Base-by-base conservation (phyloP, 805 yeast species). In the Diddensiella caesifluorescens region DNA sequence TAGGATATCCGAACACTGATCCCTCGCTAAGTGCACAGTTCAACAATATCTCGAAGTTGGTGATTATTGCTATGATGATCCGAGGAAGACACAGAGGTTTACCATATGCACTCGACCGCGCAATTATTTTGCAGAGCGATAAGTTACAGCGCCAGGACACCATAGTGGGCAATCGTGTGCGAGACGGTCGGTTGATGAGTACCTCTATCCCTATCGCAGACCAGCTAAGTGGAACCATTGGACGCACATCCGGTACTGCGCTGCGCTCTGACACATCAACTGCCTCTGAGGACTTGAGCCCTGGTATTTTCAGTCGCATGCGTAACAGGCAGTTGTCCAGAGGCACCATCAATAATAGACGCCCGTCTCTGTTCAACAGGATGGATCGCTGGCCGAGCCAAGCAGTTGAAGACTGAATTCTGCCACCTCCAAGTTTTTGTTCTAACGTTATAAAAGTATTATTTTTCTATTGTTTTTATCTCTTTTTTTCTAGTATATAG, bases 11-110 rank as follows among this genome's bases (percentile, higher is more conserved):
- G 0, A 66, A 65, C 35, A 67, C 74, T 2, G 67, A 73, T 47
- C 69, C 87, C 5, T 85, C 97, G 1, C 75, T 92, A 36, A 73
- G 82, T 13, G 87, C 77, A 0, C 75, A 81, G 56, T 86, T 90
- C 59, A 73, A 75, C 16, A 71, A 73, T 0, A 54, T 90, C 5
- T 83, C 95, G 1, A 92, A 92, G 57, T 68, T 92, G 34, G 85
- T 90, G 2, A 79, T 92, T 28, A 79, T 86, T 49, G 90, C 88
- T 4, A 78, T 88, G 82, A 79, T 92, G 83, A 73, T 92, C 34
- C 77, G 98, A 67, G 97, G 98, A 6, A 73, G 97, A 45, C 97
- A 89, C 56, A 85, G 98, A 73, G 97, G 97, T 27, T 70, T 92
- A 45, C 98, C 98, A 1, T 88, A 90, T 58, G 70, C 89, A 0